Conservation (phyloP, 2,329 filamentous ascomycete species). For the Metarhizium humberi region DNA sequence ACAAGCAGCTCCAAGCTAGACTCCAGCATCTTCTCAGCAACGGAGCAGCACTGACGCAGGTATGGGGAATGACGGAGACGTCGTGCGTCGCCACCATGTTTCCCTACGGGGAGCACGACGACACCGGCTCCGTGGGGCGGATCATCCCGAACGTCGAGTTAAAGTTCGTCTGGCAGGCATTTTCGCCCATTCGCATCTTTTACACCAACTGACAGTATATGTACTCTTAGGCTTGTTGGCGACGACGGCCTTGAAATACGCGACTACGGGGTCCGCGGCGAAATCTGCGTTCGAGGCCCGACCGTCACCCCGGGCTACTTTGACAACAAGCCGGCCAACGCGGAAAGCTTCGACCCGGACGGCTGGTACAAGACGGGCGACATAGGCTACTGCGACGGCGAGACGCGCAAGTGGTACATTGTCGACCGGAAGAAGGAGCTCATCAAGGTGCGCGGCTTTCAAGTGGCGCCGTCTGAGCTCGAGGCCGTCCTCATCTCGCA, state of each 20-base stretch:
- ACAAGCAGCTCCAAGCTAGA: constrained; percentile 39
- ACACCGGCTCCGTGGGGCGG: constrained; percentile 33
- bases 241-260: constrained; percentile 31
- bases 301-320: constrained; percentile 65
- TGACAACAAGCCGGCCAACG: constrained; percentile 53
- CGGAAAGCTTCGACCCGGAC: constrained; percentile 41
- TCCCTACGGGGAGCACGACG: constrained; percentile 33
- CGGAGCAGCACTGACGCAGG: constrained; percentile 36
- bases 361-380: constrained; percentile 75
- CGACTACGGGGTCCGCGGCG: constrained; percentile 31
- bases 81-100: no score
- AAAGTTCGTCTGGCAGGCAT: constrained; percentile 9
- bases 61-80: constrained; percentile 51
- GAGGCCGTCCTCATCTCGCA: constrained; percentile 36
- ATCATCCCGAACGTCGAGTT: constrained; percentile 19
- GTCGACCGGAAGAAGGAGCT: constrained; percentile 72
- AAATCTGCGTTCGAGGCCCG: constrained; percentile 60
- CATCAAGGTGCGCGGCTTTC: constrained; percentile 48
- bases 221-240: constrained; percentile 23
- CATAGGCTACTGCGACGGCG: constrained; percentile 52
- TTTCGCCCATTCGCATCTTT: no score
- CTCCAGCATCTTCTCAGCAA: constrained; percentile 37
- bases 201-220: no score
- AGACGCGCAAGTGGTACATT: constrained; percentile 63
- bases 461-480: constrained; percentile 58